These are phyloP conservation scores for Monosporozyma siamensis DNA, from an alignment of 805 yeast species.

Conservation along the genomic window DNA sequence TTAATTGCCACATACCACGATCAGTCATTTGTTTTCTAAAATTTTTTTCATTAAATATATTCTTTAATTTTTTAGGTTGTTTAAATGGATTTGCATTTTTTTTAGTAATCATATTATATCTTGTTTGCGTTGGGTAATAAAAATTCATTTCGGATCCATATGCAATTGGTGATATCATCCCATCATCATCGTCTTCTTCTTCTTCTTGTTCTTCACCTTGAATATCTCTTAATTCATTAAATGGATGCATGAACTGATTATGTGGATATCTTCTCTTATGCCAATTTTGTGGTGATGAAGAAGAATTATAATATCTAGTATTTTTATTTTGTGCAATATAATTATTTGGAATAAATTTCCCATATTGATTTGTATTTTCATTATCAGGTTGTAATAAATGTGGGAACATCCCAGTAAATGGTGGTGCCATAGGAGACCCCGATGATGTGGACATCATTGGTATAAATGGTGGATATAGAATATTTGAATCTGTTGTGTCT, in stretches of 20 bases:
- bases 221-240: neutral
- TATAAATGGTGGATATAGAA: neutral
- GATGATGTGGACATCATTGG: neutral
- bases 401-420: neutral
- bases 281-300: neutral
- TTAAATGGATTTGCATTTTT: slow-evolving; percentile 10
- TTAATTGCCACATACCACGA: slow-evolving; percentile 28
- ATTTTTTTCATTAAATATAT: slow-evolving; percentile 26
- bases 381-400: neutral
- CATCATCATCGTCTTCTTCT: no score
- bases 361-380: neutral
- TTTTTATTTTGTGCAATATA: no score
- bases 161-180: no score
- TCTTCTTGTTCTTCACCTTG: no score
- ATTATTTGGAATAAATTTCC: neutral
- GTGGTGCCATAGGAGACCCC: neutral
- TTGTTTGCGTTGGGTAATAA: neutral
- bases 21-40: slow-evolving; percentile 30
- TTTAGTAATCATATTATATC: neutral
- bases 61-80: slow-evolving; percentile 21
- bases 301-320: no score
- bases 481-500: neutral
- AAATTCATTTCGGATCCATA: no score
- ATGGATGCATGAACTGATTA: slow-evolving; percentile 4
- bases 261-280: slow-evolving; percentile 2